Evolutionary conservation across 768 basidiomycete genomes (phyloP), one percentile per base, ranked within the genome.

Genomic region (Steccherinum ochraceum): DNA sequence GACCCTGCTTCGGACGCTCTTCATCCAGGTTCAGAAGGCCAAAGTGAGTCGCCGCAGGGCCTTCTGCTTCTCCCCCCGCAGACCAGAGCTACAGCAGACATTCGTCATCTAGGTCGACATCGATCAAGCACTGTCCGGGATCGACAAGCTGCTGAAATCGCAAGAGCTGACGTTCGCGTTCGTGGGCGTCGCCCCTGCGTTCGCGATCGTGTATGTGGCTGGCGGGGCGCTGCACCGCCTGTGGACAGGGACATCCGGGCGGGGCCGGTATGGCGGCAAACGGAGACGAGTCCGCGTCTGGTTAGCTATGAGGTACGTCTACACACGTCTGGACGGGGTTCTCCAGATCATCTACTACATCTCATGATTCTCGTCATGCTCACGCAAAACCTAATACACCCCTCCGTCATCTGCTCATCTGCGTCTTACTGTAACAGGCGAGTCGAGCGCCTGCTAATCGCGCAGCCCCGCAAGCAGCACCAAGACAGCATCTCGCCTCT

Each of bases 121-220:
- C 48, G 89, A 94, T 55, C 83, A 94, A 66, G 86, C 93, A 0
- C 73, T 97, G 40, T 73, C 83, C 7, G 94, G 94, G 4, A 93
- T 98, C 57, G 95, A 97, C 67, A 92, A 87, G 61, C 73, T 98
- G 49, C 82, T 98, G 56, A 91, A 86, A 57, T 94, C 91, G 1
- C 93, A 96, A 68, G 91, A 95, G 63, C 73, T 96, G 41, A 96
- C 93, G 1, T 99, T 99, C 60, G 95, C 89, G 4, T 97, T 97
- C 61, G 93, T 97, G 53, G 94, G 94, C 56, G 86, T 98, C 13
- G 93, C 95, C 0, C 95, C 95, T 7, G 85, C 88, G 0, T 68
- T 97, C 45, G 79, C 85, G 3, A 71, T 98, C 26, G 78, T 93
- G 2, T 94, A 93, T 57, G 72, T 84, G 1, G 52, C 76, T 2